A percentile compares a stretch with the other conserved stretches of the same genome.
Conservation (phyloP, 768 basidiomycete species). For the Suillus paluster region DNA sequence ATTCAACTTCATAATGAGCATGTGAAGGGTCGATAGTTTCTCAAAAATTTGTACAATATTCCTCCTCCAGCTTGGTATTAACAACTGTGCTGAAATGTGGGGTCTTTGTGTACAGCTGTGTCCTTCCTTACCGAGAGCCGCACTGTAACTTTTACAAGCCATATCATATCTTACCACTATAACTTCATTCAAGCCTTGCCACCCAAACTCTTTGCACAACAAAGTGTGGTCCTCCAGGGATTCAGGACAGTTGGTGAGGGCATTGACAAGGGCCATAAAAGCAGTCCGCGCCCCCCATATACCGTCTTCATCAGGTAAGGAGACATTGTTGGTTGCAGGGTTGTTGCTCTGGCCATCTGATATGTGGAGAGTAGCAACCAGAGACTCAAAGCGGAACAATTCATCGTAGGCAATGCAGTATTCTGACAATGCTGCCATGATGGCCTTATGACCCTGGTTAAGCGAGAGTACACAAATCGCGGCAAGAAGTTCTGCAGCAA, state of each 20-base stretch:
- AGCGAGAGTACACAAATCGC: conserved; percentile 80
- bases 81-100: conserved; percentile 53
- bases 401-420: conserved; percentile 74
- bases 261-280: conserved; percentile 79
- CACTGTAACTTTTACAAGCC: conserved; percentile 44
- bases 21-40: no score
- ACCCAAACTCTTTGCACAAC: conserved; percentile 80
- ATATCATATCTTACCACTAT: conserved; percentile 66
- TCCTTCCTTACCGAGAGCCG: conserved; percentile 62
- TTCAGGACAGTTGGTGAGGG: conserved; percentile 76
- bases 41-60: conserved; percentile 65
- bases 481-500: conserved; percentile 79
- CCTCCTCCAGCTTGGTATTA: conserved; percentile 28
- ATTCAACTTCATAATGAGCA: no score
- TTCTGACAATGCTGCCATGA: conserved; percentile 81
- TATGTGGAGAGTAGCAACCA: conserved; percentile 66
- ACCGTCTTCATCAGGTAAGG: conserved; percentile 57
- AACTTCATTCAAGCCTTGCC: conserved; percentile 82
- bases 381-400: conserved; percentile 76
- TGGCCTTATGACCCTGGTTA: conserved; percentile 71
- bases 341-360: conserved; percentile 47
- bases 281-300: conserved; percentile 83
- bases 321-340: conserved; percentile 33
- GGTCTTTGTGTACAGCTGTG: conserved; percentile 57
- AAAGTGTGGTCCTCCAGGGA: conserved; percentile 77